Conservation (phyloP, 805 yeast genomes). For the Kazachstania kunashirensis region DNA sequence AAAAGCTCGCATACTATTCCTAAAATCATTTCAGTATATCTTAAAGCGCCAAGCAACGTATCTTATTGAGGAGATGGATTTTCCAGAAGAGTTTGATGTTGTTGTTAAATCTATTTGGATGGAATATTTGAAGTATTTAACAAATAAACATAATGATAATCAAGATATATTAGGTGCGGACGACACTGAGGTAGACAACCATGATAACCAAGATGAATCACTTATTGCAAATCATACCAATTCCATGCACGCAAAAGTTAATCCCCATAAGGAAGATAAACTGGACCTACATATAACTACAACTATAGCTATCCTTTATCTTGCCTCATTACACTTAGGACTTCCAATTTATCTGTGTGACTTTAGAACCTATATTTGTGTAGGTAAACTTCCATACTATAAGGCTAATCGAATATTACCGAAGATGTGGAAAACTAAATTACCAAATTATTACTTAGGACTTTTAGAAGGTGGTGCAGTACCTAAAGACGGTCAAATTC, state of each 20-base stretch:
- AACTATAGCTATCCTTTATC: slow-evolving; percentile 36
- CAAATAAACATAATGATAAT: slow-evolving; percentile 1
- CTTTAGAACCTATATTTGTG: slow-evolving; percentile 34
- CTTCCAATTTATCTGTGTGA: slow-evolving; percentile 45
- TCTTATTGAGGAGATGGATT: slow-evolving; percentile 28
- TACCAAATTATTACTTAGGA: slow-evolving; percentile 34
- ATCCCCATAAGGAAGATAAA: background rate
- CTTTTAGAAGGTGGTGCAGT: slow-evolving; percentile 33
- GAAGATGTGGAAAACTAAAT: slow-evolving; percentile 24
- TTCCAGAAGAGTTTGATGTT: slow-evolving; percentile 26
- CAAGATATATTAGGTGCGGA: background rate
- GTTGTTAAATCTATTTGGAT: slow-evolving; percentile 34
- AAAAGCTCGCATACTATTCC: slow-evolving; percentile 36
- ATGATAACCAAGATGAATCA: slow-evolving; percentile 5
- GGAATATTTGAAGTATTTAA: slow-evolving; percentile 15
- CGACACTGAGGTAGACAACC: slow-evolving; percentile 1
- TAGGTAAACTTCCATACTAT: slow-evolving; percentile 42
- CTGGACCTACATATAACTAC: slow-evolving; percentile 17
- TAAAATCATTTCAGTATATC: slow-evolving; percentile 41
- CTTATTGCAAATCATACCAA: slow-evolving; percentile 1
- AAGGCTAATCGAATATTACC: slow-evolving; percentile 36
- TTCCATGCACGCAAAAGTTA: slow-evolving; percentile 1
- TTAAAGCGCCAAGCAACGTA: slow-evolving; percentile 39
- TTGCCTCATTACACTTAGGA: slow-evolving; percentile 40
- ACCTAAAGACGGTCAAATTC: slow-evolving; percentile 24